Percentiles rank a stretch among this genome's conserved stretches.
These are phyloP conservation scores for Penicillium sumatraense DNA, from an alignment of 2,329 filamentous ascomycete species.

Conservation along the genomic window DNA sequence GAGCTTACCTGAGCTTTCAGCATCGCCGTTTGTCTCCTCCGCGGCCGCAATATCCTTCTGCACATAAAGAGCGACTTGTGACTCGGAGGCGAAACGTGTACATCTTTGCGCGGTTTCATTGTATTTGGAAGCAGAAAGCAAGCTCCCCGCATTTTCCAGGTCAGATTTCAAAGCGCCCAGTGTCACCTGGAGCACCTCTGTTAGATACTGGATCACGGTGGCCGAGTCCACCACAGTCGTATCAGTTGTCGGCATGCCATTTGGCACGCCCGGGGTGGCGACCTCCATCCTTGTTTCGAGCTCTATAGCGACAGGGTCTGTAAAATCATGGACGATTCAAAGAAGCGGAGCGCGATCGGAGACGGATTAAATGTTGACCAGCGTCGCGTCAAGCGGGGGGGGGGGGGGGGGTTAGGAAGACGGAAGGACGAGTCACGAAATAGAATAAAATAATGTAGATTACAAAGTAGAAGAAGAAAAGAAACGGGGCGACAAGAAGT, in stretches of 20 bases:
- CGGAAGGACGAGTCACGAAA: slow-evolving; percentile 8
- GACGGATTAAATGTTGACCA: slow-evolving; percentile 20
- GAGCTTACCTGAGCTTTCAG: slow-evolving; percentile 48
- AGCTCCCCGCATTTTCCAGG: slow-evolving; percentile 77
- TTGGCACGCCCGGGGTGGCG: slow-evolving; percentile 40
- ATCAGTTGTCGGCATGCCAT: slow-evolving; percentile 39
- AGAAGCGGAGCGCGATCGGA: slow-evolving; percentile 20
- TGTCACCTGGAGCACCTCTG: slow-evolving; percentile 71
- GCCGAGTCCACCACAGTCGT: slow-evolving; percentile 63
- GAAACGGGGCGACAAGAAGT: slow-evolving; percentile 12
- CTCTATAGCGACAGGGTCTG: slow-evolving; percentile 29
- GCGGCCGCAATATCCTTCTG: slow-evolving; percentile 72
- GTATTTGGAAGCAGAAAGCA: slow-evolving; percentile 74
- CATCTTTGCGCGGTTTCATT: slow-evolving; percentile 85
- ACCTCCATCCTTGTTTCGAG: slow-evolving; percentile 41
- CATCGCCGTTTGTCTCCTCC: slow-evolving; percentile 50
- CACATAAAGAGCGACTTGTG: slow-evolving; percentile 86
- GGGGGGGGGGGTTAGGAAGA: neutral
- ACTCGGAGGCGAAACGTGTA: slow-evolving; percentile 84
- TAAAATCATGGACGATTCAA: slow-evolving; percentile 38
- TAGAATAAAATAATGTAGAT: slow-evolving; percentile 17
- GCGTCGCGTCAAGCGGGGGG: slow-evolving; percentile 21
- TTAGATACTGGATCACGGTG: slow-evolving; percentile 72
- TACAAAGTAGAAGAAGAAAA: slow-evolving; percentile 19
- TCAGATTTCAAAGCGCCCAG: slow-evolving; percentile 77